Conservation (phyloP, 768 basidiomycete genomes). For the Suillus cothurnatus region DNA sequence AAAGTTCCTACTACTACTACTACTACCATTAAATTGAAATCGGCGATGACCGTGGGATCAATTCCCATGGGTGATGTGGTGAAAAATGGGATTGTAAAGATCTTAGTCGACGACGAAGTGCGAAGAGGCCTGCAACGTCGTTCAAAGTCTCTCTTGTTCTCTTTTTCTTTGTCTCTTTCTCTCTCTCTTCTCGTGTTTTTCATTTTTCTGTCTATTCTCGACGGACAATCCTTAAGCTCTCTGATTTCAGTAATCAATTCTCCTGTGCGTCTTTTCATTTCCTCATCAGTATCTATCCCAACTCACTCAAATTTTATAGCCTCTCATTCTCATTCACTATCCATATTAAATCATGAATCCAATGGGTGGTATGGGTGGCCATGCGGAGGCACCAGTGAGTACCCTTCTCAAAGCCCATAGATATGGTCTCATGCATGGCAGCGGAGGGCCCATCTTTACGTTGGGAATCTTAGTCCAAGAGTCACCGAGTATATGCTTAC, state of each 20-base stretch:
- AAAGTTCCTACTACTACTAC: not conserved
- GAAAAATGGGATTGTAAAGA: conserved; percentile 16
- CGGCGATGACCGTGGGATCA: conserved; percentile 23
- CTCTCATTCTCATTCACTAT: conserved; percentile 27
- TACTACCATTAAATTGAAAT: not conserved
- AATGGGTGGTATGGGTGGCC: conserved; percentile 63
- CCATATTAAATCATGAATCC: conserved; percentile 67
- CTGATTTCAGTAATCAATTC: conserved; percentile 26
- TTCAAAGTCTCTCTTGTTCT: conserved; percentile 26
- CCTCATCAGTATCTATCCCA: conserved; percentile 22
- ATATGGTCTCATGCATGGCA: conserved; percentile 34
- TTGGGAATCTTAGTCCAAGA: conserved; percentile 95
- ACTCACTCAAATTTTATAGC: conserved; percentile 1
- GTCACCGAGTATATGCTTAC: conserved; percentile 99
- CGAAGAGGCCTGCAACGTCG: conserved; percentile 16
- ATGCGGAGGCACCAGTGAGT: conserved; percentile 80
- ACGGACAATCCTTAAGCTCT: conserved; percentile 44
- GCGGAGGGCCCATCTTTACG: conserved; percentile 96
- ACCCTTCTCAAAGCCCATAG: not conserved
- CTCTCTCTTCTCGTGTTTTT: conserved; percentile 35
- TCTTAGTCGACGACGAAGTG: conserved; percentile 25
- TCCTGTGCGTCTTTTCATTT: conserved; percentile 32
- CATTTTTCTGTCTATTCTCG: conserved; percentile 39
- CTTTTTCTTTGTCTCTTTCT: conserved; percentile 36
- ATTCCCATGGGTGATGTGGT: conserved; percentile 26